Percentiles rank a stretch among this genome's conserved stretches.
Conservation (phyloP, 2,329 filamentous ascomycete genomes). For the Torrubiellomyces zombiae region DNA sequence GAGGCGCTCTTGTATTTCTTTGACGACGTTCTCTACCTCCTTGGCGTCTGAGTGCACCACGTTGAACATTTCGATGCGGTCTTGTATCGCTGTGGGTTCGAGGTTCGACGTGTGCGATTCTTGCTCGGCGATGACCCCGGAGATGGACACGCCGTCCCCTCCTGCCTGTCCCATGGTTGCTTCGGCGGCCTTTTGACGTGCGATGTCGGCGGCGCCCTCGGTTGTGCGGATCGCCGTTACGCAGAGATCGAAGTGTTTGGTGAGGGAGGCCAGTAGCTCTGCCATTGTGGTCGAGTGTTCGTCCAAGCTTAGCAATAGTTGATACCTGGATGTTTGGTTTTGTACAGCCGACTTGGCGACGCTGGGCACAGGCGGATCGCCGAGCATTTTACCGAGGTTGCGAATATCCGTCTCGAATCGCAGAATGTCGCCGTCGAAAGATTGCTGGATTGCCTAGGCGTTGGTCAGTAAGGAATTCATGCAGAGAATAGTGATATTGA, state of each 20-base stretch:
- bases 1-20: constrained; percentile 58
- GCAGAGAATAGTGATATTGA: too few species aligned
- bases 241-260: constrained; percentile 82
- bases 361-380: constrained; percentile 19
- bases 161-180: constrained; percentile 29
- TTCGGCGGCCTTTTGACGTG: constrained; percentile 51
- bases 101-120: constrained; percentile 33
- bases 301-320: constrained; percentile 47
- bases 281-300: constrained; percentile 71
- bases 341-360: constrained; percentile 14
- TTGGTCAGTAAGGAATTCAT: background rate
- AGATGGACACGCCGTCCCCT: constrained; percentile 40
- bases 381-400: constrained; percentile 41
- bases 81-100: constrained; percentile 57
- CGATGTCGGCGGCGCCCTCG: constrained; percentile 58
- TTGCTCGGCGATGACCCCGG: constrained; percentile 46
- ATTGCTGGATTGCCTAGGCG: constrained; percentile 41
- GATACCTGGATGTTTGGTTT: constrained; percentile 23
- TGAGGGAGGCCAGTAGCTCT: constrained; percentile 60
- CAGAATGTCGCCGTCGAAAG: constrained; percentile 60
- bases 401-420: constrained; percentile 62
- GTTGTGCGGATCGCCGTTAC: constrained; percentile 83
- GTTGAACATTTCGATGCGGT: constrained; percentile 67
- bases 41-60: constrained; percentile 59
- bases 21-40: constrained; percentile 49